phyloP scores from a whole-genome alignment of 306 rosid genomes.

The Pyrus bretschneideri region DNA sequence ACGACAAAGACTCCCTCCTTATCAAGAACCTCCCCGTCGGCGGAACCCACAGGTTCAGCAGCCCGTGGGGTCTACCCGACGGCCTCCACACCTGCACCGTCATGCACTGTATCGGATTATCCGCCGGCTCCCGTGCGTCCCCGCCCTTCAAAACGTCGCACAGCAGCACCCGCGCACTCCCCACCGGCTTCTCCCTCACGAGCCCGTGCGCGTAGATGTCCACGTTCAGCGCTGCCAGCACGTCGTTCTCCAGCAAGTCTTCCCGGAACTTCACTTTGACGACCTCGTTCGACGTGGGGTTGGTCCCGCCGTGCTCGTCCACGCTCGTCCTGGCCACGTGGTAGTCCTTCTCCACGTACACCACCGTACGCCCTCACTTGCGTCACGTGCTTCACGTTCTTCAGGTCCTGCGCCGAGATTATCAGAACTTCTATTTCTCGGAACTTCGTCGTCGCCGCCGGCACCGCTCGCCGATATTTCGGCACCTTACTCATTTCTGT shows the following conservation, averaged over 20 bases:
- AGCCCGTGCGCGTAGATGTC: conserved; percentile 20
- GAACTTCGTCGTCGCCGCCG: neutral
- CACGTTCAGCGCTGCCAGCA: conserved; percentile 19
- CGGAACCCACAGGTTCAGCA: conserved; percentile 21
- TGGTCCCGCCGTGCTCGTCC: conserved; percentile 14
- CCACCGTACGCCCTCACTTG: conserved; percentile 14
- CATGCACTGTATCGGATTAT: conserved; percentile 19
- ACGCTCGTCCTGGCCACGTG: conserved; percentile 16
- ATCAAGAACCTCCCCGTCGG: conserved; percentile 21
- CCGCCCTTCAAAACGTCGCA: conserved; percentile 21
- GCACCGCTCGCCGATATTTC: neutral
- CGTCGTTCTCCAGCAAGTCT: conserved; percentile 10
- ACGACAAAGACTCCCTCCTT: conserved; percentile 20
- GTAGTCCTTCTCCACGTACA: conserved; percentile 10
- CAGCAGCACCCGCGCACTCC: conserved; percentile 23
- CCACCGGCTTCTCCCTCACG: conserved; percentile 23
- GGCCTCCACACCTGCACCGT: conserved; percentile 21
- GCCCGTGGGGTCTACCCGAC: conserved; percentile 16
- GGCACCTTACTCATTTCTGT: neutral
- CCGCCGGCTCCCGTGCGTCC: conserved; percentile 8
- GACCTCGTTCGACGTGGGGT: conserved; percentile 19
- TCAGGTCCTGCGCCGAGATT: conserved; percentile 22
- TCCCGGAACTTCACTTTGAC: conserved; percentile 20
- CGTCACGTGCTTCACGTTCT: conserved; percentile 25
- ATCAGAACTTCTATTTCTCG: conserved; percentile 24